Conservation (phyloP, 495 filamentous ascomycete genomes). For the Rhypophila decipiens region DNA sequence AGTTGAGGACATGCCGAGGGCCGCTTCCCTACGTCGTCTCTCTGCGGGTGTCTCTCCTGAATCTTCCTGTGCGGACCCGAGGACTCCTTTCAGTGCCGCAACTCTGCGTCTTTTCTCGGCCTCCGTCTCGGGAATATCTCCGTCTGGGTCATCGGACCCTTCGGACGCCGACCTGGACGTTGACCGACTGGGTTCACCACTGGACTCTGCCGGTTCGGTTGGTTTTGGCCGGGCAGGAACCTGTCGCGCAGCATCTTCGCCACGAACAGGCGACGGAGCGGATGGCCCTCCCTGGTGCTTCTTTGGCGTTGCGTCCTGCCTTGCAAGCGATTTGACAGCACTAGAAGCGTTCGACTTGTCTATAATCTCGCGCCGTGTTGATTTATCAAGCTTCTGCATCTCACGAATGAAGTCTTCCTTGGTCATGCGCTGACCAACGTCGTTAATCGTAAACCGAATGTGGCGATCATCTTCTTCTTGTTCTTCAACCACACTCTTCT, state of each 20-base stretch:
- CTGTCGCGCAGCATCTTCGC: conserved; percentile 6
- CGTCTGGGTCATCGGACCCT: conserved; percentile 7
- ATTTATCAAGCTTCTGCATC: conserved; percentile 73
- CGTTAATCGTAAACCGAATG: conserved; percentile 81
- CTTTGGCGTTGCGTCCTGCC: conserved; percentile 30
- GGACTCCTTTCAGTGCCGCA: conserved; percentile 28
- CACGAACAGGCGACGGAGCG: conserved; percentile 1
- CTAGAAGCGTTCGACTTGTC: conserved; percentile 60
- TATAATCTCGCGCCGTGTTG: conserved; percentile 62
- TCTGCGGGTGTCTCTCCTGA: conserved; percentile 76
- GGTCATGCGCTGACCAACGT: conserved; percentile 68
- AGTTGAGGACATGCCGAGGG: conserved; percentile 56
- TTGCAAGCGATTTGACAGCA: conserved; percentile 49
- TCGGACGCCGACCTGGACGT: not conserved
- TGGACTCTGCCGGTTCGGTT: conserved; percentile 3
- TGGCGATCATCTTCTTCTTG: conserved; percentile 65
- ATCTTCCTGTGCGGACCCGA: conserved; percentile 26
- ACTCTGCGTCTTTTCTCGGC: conserved; percentile 36
- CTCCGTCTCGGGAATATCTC: conserved; percentile 30
- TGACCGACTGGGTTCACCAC: conserved; percentile 7
- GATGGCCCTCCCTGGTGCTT: conserved; percentile 13
- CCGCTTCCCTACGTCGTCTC: conserved; percentile 73
- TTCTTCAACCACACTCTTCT: conserved; percentile 39
- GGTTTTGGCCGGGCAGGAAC: not conserved
- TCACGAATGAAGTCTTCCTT: conserved; percentile 88